Percentiles rank a stretch among this genome's conserved stretches.
phyloP scores from a whole-genome alignment of 163 green algal species.

The Chlorella variabilis region DNA sequence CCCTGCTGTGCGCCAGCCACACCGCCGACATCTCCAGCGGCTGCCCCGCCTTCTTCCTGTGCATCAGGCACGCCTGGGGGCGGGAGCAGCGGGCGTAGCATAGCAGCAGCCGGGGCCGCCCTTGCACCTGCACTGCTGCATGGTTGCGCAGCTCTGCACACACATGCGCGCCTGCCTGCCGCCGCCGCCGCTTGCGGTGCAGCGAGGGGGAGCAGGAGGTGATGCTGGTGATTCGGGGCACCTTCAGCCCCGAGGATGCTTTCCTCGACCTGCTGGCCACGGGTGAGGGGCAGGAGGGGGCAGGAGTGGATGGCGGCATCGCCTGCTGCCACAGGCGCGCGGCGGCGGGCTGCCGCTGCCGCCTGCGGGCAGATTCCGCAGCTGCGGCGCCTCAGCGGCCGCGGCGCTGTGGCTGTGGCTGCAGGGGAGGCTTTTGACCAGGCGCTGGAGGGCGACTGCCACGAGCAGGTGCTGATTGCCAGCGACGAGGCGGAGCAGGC shows the following conservation, averaged over 20 bases:
- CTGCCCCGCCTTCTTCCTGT: slow-evolving; percentile 45
- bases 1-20: slow-evolving; percentile 18
- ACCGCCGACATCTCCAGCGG: slow-evolving; percentile 31
- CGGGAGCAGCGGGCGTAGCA: too few relatives aligned
- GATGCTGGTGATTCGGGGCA: slow-evolving; percentile 39
- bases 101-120: too few relatives aligned
- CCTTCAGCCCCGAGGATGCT: slow-evolving; percentile 43
- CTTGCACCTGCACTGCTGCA: too few relatives aligned
- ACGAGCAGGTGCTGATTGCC: neutral
- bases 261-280: slow-evolving; percentile 49
- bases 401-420: neutral
- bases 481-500: neutral
- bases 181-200: neutral
- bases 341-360: too few relatives aligned
- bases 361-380: too few relatives aligned
- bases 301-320: neutral
- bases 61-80: neutral
- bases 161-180: neutral
- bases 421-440: slow-evolving; percentile 26
- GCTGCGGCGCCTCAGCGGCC: neutral
- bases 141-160: neutral
- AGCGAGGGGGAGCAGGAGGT: slow-evolving; percentile 27
- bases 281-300: neutral
- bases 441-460: neutral
- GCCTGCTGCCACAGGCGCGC: neutral